Evolutionary conservation across 169 alveolate genomes (phyloP).

Genomic region (Toxoplasma gondii): DNA sequence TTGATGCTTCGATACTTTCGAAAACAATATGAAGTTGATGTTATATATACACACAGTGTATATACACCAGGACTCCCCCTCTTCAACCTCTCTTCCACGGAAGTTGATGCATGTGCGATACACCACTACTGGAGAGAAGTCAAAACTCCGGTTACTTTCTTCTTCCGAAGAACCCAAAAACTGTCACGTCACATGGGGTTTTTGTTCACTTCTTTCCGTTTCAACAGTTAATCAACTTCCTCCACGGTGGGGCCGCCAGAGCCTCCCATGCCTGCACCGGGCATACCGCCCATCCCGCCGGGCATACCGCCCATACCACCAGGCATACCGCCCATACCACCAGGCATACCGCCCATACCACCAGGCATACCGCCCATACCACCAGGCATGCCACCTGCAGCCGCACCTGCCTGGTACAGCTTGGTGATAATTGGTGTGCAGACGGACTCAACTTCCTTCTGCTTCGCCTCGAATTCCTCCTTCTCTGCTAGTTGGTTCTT

Average conservation of each 20-base stretch:
- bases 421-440: constrained; percentile 94
- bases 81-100: background rate
- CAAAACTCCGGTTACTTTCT: background rate
- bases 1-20: background rate
- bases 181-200: background rate
- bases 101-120: background rate
- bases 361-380: constrained; percentile 80
- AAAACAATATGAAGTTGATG: background rate
- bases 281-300: background rate
- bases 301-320: background rate
- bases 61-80: background rate
- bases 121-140: background rate
- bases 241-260: constrained; percentile 43
- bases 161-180: constrained; percentile 2
- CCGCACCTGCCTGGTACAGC: constrained; percentile 94
- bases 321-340: background rate
- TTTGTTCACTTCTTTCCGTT: background rate
- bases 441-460: constrained; percentile 95
- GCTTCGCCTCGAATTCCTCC: constrained; percentile 93
- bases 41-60: background rate
- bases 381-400: constrained; percentile 93
- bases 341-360: background rate
- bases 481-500: constrained; percentile 93
- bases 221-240: background rate
- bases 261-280: constrained; percentile 79